Percentiles rank a stretch among this genome's conserved stretches.
Conservation (phyloP, 352 stramenopile species). For the Phytophthora uliginosa region DNA sequence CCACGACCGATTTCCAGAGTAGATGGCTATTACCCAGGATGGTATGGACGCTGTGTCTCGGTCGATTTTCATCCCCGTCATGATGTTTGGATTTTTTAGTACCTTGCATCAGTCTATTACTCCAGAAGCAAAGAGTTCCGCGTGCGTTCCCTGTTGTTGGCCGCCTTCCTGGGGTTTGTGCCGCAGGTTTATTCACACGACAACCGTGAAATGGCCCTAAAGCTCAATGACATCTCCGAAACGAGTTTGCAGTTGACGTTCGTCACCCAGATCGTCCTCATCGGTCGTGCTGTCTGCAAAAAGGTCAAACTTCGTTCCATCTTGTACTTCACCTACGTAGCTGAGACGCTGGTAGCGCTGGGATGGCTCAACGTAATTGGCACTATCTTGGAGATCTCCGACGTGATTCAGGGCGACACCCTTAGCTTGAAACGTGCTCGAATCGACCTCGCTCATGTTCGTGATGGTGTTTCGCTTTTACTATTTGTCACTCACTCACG, state of each 20-base stretch:
- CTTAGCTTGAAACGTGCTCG: conserved; percentile 18
- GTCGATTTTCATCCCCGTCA: conserved; percentile 18
- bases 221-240: conserved; percentile 44
- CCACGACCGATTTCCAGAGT: background rate
- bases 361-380: conserved; percentile 7
- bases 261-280: conserved; percentile 42
- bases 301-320: conserved; percentile 33
- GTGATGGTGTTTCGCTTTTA: conserved; percentile 33
- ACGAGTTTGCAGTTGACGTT: conserved; percentile 39
- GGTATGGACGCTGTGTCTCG: conserved; percentile 11
- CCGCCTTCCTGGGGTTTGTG: conserved; percentile 33
- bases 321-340: conserved; percentile 11
- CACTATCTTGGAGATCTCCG: conserved; percentile 3
- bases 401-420: background rate
- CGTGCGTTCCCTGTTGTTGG: conserved; percentile 14
- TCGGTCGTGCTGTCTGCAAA: conserved; percentile 28
- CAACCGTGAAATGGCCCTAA: conserved; percentile 9
- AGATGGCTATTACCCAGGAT: conserved; percentile 18
- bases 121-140: conserved; percentile 18
- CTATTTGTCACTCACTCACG: conserved; percentile 21
- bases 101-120: conserved; percentile 30
- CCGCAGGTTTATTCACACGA: conserved; percentile 27
- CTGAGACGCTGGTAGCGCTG: conserved; percentile 23
- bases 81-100: conserved; percentile 20
- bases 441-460: conserved; percentile 27